Base-by-base conservation (phyloP, 495 filamentous ascomycete species). In the Sabuloglossum arenarium region DNA sequence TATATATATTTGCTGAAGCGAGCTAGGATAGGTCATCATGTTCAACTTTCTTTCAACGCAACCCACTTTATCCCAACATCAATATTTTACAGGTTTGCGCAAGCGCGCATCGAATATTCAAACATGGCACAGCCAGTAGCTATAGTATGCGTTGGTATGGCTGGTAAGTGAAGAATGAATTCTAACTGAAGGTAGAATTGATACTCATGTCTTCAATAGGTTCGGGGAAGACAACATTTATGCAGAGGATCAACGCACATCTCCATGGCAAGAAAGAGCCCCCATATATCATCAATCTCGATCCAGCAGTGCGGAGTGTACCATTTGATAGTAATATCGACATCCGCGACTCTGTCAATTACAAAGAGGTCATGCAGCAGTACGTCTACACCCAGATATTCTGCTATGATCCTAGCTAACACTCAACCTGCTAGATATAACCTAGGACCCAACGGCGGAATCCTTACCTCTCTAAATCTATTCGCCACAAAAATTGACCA, bases 311-410 rank as follows among this genome's bases (percentile, higher is more conserved):
- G 29, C 79, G 84, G 57, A 84, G 79, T 57, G 82, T 96, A n/a
- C 93, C 91, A n/a, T 99, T 96, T 68, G 87, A 94, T 58, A 79
- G 79, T 70, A 97, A 99, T 69, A 96, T 99, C 72, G 91, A 99
- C 68, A 99, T 99, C 63, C 87, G 93, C 58, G 93, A 99, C 69
- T 88, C 83, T 28, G 87, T 99, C 64, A 94, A 99, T 71, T 99
- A 99, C 76, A 93, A 94, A 67, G 90, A 99, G 68, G 91, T 99
- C 59, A 99, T 99, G 91, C 87, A 86, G 67, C 86, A 95, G 65
- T 97, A 46, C 24, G 57, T 23, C 53, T 45, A 10, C 28, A 24
- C n/a, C 52, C 11, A 30, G 9, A 16, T 14, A 16, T 1, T 23
- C 28, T 11, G 6, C 31, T 21, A 6, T 52, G 16, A 53, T 28